Evolutionary conservation across 257 asterid species (phyloP).

Genomic region (Solanum chiquidenum): DNA sequence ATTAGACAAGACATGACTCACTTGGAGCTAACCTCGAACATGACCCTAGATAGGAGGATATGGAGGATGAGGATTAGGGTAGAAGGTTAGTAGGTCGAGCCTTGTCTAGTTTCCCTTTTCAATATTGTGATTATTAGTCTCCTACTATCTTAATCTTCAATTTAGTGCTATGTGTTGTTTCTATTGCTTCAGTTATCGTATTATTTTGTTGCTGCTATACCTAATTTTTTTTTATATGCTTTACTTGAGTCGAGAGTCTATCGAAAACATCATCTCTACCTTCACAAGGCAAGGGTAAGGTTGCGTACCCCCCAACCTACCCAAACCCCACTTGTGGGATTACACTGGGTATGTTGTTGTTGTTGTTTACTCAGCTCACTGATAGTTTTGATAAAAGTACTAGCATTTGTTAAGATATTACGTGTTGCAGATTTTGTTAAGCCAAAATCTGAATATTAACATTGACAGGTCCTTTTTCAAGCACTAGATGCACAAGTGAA

Average conservation of each 20-base stretch:
- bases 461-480: slow-evolving; percentile 68
- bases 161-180: not conserved
- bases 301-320: not conserved
- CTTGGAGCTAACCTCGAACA: not conserved
- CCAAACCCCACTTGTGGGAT: not conserved
- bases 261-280: not conserved
- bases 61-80: not conserved
- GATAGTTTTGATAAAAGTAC: not conserved
- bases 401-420: not conserved
- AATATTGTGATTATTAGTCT: too few relatives aligned
- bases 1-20: not conserved
- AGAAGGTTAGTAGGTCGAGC: not conserved
- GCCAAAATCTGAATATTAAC: not conserved
- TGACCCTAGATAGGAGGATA: not conserved
- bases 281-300: not conserved
- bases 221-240: too few relatives aligned
- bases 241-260: not conserved
- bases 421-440: not conserved
- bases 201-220: not conserved
- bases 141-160: not conserved
- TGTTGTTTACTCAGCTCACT: not conserved
- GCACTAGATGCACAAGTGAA: slow-evolving; percentile 60
- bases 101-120: not conserved
- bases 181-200: not conserved
- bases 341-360: too few relatives aligned